Base-by-base conservation (phyloP, 768 basidiomycete genomes). In the Daedalea quercina region DNA sequence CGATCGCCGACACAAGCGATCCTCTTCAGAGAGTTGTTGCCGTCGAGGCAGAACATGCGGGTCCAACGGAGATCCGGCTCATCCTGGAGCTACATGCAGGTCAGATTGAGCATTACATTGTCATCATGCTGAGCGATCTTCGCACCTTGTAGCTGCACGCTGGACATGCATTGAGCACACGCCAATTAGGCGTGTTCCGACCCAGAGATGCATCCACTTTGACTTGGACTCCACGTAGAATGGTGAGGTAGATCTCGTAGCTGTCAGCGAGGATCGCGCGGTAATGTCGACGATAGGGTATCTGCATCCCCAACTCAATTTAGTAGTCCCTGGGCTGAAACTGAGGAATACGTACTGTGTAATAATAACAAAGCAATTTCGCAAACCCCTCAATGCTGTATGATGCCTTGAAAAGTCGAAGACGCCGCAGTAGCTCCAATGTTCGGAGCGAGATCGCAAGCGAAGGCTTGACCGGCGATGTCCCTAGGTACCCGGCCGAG, bases 171-270 rank as follows among this genome's bases (percentile, higher is more conserved):
- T 74, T 63, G 31, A 58, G 23, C 2, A 68, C 64, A 2, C 64
- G 54, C 69, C 71, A 76, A 28, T 72, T 41, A 0, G 64, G 61
- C 0, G 47, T 37, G 46, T 70, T 57, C 0, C 63, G 57, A 1
- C 63, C 63, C 17, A 76, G 62, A 3, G 54, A 59, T 8, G 9
- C 20, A 3, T 56, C 23, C n/a, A 73, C 60, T 0, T 44, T 52
- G 1, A 19, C 15, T 19, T 67, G 51, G n/a, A 72, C 60, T 0
- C 1, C 9, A 0, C 55, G 53, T 0, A 47, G 47, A 2, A 73
- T 66, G 0, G 49, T 23, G 9, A 75, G 64, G 53, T 72, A 76
- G 0, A 66, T 44, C 47, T 75, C 70, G 49, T 69, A 73, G 11
- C 70, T 57, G 23, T 66, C 58, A 1, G 66, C 59, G 23, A 77